These are phyloP conservation scores for Panicum hallii DNA, from an alignment of 202 grass and related monocot genomes.

Conservation along the genomic window DNA sequence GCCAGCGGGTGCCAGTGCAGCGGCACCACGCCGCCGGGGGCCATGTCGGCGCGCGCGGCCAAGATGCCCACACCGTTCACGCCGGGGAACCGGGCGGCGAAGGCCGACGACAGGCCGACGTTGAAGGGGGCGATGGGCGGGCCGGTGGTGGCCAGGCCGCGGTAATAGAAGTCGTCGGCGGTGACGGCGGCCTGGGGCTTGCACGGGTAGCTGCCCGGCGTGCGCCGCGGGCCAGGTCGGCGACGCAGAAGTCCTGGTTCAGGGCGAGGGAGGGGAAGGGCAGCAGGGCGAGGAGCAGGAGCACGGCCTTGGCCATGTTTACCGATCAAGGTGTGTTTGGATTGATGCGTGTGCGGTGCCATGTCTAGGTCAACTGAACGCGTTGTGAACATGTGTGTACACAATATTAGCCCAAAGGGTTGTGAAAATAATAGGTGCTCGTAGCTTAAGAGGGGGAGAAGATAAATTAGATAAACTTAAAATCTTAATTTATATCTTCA, in stretches of 20 bases:
- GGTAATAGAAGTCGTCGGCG: conserved; percentile 55
- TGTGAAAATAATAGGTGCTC: no score
- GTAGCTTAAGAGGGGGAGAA: no score
- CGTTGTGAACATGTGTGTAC: no score
- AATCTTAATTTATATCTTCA: no score
- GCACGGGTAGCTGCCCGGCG: conserved; percentile 61
- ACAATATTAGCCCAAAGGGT: no score
- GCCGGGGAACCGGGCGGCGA: conserved; percentile 56
- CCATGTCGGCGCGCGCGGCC: conserved; percentile 55
- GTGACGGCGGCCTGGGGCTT: conserved; percentile 39
- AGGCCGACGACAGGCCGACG: conserved; percentile 49
- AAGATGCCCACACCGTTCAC: conserved; percentile 73
- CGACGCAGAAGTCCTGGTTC: conserved; percentile 73
- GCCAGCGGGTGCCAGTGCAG: conserved; percentile 68
- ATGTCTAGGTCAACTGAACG: no score
- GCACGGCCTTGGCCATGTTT: conserved; percentile 24
- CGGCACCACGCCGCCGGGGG: conserved; percentile 50
- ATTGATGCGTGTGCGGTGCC: no score
- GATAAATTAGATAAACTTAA: no score
- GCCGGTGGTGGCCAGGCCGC: conserved; percentile 37
- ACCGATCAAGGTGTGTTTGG: no score
- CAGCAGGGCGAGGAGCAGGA: conserved; percentile 37
- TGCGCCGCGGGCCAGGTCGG: conserved; percentile 46
- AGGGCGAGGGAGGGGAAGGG: conserved; percentile 25
- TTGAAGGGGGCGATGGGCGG: conserved; percentile 43